Evolutionary conservation across 176 grass and related monocot genomes (phyloP).

Genomic region (Oryza glaberrima): DNA sequence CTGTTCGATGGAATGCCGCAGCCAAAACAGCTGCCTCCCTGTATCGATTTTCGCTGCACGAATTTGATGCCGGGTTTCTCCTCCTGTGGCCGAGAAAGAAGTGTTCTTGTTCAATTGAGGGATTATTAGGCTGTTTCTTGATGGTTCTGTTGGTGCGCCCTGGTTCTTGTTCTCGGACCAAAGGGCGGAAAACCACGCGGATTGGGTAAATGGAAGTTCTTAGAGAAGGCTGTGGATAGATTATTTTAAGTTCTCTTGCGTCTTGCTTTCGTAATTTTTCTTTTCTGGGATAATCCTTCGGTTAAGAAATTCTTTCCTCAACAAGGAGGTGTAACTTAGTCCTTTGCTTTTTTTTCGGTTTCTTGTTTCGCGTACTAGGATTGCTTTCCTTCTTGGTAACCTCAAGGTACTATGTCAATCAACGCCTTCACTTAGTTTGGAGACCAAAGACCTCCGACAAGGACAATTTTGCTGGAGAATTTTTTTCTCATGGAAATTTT

Average conservation of each 20-base stretch:
- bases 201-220: background rate
- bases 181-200: background rate
- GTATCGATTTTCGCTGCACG: background rate
- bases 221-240: background rate
- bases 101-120: background rate
- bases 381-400: background rate
- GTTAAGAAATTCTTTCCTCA: background rate
- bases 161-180: background rate
- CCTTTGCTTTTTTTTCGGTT: conserved; percentile 10
- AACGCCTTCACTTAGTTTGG: background rate
- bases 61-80: background rate
- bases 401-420: background rate
- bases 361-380: background rate
- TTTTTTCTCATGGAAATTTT: background rate
- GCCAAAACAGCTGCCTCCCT: background rate
- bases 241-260: background rate
- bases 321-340: background rate
- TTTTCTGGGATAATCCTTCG: background rate
- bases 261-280: background rate
- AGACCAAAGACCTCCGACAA: background rate
- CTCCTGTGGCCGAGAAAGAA: background rate
- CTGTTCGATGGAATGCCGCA: conserved; percentile 40
- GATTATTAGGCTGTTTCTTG: background rate
- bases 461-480: background rate
- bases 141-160: background rate